These are phyloP conservation scores for Pseudonitzschia multistriata DNA, from an alignment of 108 stramenopile species.

Conservation along the genomic window DNA sequence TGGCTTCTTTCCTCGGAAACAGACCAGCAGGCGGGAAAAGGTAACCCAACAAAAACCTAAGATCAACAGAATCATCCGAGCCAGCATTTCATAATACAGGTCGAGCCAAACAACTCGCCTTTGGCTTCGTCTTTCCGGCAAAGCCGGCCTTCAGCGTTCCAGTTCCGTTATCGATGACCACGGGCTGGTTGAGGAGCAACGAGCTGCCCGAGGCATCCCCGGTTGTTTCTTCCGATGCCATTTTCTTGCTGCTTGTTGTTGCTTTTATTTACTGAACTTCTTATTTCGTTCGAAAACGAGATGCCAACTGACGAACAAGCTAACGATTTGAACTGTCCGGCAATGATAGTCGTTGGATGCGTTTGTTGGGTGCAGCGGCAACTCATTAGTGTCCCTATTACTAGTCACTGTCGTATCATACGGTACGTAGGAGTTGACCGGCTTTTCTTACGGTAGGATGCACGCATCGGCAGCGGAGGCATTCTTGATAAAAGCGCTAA, in stretches of 20 bases:
- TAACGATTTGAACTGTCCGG: not conserved
- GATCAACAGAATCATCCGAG: no score
- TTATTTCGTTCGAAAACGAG: not conserved
- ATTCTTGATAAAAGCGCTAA: not conserved
- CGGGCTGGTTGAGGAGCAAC: slow-evolving; percentile 87
- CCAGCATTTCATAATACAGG: no score
- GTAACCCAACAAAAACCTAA: no score
- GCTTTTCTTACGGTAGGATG: not conserved
- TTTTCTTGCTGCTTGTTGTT: not conserved
- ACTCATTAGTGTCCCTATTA: not conserved
- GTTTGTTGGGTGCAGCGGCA: not conserved
- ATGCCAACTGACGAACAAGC: no score
- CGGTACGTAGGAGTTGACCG: not conserved
- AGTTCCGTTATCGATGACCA: slow-evolving; percentile 96
- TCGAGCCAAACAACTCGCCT: no score
- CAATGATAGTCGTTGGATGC: not conserved
- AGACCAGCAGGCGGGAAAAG: no score
- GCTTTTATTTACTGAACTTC: no score
- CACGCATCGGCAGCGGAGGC: not conserved
- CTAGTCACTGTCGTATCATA: not conserved
- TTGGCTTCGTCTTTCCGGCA: slow-evolving; percentile 94
- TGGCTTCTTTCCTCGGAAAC: no score
- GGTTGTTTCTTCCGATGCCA: slow-evolving; percentile 40
- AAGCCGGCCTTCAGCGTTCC: slow-evolving; percentile 93
- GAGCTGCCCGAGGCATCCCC: slow-evolving; percentile 43